Evolutionary conservation across 306 rosid genomes (phyloP).

Genomic region (Erythrophleum fordii): DNA sequence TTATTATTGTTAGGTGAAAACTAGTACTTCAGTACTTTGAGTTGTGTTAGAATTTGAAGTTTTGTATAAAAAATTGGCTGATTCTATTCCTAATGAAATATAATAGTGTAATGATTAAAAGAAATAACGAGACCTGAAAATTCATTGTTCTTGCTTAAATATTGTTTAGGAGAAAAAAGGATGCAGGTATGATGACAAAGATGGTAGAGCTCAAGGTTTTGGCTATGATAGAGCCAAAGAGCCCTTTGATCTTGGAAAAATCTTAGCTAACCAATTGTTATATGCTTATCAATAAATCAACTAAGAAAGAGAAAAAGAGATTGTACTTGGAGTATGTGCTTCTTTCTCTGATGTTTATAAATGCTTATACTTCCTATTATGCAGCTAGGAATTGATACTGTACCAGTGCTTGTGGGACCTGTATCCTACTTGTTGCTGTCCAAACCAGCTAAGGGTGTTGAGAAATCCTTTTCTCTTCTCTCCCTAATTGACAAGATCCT

Average conservation of each 20-base stretch:
- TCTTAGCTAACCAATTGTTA: not conserved
- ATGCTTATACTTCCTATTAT: not conserved
- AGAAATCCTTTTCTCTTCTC: conserved; percentile 54
- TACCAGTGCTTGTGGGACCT: conserved; percentile 74
- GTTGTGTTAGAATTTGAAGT: not conserved
- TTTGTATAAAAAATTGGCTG: not conserved
- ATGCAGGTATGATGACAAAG: not conserved
- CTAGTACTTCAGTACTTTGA: not conserved
- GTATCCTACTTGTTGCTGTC: conserved; percentile 68
- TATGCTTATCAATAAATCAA: not conserved
- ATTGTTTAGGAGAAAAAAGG: not conserved
- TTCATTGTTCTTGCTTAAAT: not conserved
- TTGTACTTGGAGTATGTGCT: not conserved
- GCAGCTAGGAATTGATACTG: conserved; percentile 68
- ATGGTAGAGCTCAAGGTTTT: not conserved
- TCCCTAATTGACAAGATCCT: conserved; percentile 56
- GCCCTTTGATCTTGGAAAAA: not conserved
- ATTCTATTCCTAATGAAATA: not conserved
- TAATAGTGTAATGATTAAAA: too few species aligned
- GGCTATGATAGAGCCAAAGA: not conserved
- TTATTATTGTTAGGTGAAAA: not conserved
- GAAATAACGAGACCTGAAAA: not conserved
- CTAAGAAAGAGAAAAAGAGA: not conserved
- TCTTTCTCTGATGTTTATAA: not conserved
- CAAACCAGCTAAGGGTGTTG: conserved; percentile 62